Conservation (phyloP, 805 yeast genomes). For the Barnettozyma wickerhamii region DNA sequence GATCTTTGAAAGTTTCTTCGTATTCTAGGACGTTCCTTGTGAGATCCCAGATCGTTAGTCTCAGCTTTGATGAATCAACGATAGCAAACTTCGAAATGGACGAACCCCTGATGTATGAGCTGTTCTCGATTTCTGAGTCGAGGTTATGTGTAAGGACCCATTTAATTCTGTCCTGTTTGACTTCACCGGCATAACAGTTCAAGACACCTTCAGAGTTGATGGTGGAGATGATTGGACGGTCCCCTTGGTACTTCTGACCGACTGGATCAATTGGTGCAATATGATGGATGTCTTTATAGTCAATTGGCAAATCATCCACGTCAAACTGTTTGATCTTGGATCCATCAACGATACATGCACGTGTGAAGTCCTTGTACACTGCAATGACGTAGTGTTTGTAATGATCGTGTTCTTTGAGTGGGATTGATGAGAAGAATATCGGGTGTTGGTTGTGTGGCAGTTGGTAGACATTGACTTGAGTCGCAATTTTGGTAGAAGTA, state of each 20-base stretch:
- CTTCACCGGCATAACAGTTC: conserved; percentile 41
- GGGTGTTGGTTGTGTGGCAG: conserved; percentile 15
- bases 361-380: conserved; percentile 37
- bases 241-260: conserved; percentile 29
- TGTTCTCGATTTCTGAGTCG: conserved; percentile 50
- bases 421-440: conserved; percentile 32
- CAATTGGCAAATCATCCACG: conserved; percentile 37
- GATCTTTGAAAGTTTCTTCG: conserved; percentile 35
- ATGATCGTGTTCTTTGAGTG: conserved; percentile 28
- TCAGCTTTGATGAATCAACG: conserved; percentile 47
- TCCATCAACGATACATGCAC: conserved; percentile 36
- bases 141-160: conserved; percentile 54
- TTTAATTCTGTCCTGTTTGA: conserved; percentile 27
- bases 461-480: conserved; percentile 12
- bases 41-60: conserved; percentile 77
- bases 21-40: conserved; percentile 64
- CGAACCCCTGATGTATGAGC: conserved; percentile 63
- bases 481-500: conserved; percentile 33
- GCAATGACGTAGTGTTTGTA: conserved; percentile 45
- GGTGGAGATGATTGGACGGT: conserved; percentile 47
- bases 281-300: conserved; percentile 33
- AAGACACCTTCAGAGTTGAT: conserved; percentile 51
- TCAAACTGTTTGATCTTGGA: conserved; percentile 27
- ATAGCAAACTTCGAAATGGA: conserved; percentile 73
- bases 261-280: conserved; percentile 68